These are phyloP conservation scores for Delphinella strobiligena DNA, from an alignment of 2,329 filamentous ascomycete genomes.

Conservation along the genomic window DNA sequence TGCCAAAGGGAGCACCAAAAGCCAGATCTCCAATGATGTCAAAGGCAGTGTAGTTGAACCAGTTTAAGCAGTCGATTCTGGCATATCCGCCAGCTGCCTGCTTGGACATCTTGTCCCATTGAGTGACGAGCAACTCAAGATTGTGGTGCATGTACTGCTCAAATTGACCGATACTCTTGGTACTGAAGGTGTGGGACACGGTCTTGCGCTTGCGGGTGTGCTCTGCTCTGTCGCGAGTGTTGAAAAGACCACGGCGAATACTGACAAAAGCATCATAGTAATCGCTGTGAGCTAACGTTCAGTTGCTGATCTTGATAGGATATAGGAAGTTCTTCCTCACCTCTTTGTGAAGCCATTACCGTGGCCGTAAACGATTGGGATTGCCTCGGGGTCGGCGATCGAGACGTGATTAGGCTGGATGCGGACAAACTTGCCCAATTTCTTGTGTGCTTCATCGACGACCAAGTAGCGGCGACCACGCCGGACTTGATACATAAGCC, in stretches of 20 bases:
- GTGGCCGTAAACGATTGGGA: slow-evolving; percentile 61
- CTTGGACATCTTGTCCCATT: slow-evolving; percentile 57
- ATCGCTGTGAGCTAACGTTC: slow-evolving; percentile 38
- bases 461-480: slow-evolving; percentile 44
- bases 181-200: slow-evolving; percentile 73
- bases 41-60: slow-evolving; percentile 62
- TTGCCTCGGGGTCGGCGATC: slow-evolving; percentile 67
- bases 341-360: slow-evolving; percentile 39
- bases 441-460: slow-evolving; percentile 65
- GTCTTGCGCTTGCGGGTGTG: slow-evolving; percentile 85
- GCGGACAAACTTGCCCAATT: slow-evolving; percentile 65
- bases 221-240: slow-evolving; percentile 69
- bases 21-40: slow-evolving; percentile 51
- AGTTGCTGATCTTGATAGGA: neutral
- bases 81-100: slow-evolving; percentile 43
- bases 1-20: slow-evolving; percentile 69
- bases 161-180: slow-evolving; percentile 70
- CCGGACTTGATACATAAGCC: slow-evolving; percentile 56
- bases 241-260: slow-evolving; percentile 77
- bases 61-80: slow-evolving; percentile 60
- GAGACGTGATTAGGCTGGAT: slow-evolving; percentile 79
- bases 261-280: slow-evolving; percentile 91
- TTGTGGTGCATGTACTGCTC: slow-evolving; percentile 82
- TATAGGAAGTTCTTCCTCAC: slow-evolving; percentile 13
- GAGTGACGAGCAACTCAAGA: slow-evolving; percentile 57